Conservation (phyloP, 352 stramenopile species). For the Globisporangium rhizosaccharum region DNA sequence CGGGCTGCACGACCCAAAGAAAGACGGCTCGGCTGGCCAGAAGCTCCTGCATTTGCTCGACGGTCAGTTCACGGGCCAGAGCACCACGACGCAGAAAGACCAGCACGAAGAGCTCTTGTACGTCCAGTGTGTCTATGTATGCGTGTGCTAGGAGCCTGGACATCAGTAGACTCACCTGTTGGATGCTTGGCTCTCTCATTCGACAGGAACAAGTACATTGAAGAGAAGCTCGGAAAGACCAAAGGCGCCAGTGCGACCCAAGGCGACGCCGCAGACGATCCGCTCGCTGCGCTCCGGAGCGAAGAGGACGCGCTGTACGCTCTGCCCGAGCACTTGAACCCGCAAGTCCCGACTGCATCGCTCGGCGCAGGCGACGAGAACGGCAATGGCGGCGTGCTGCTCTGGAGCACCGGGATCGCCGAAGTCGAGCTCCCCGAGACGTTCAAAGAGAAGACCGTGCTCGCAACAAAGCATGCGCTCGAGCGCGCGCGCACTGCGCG, state of each 20-base stretch:
- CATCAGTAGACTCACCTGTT: not conserved
- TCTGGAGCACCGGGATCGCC: conserved; percentile 74
- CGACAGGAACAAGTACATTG: conserved; percentile 74
- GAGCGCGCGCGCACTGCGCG: conserved; percentile 16
- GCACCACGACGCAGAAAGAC: conserved; percentile 46
- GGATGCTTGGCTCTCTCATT: not conserved
- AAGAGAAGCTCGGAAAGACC: conserved; percentile 61
- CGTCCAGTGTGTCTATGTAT: conserved; percentile 2
- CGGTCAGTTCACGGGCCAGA: conserved; percentile 79
- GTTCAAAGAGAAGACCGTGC: conserved; percentile 47
- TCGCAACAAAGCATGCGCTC: conserved; percentile 45
- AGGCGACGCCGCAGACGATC: not conserved
- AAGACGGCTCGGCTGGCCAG: conserved; percentile 53
- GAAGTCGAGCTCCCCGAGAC: conserved; percentile 64
- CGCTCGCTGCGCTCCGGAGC: conserved; percentile 15
- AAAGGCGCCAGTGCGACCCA: conserved; percentile 8
- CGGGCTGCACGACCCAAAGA: conserved; percentile 73
- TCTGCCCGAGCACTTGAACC: conserved; percentile 51
- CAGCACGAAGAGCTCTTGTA: conserved; percentile 75
- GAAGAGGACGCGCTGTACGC: conserved; percentile 68
- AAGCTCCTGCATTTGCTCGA: conserved; percentile 73
- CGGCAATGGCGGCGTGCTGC: conserved; percentile 57
- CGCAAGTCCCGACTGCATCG: conserved; percentile 29
- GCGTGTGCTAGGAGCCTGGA: not conserved
- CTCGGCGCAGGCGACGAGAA: conserved; percentile 30